Percentiles rank a stretch among this genome's conserved stretches.
Conservation (phyloP, 441 rosid genomes). For the Populus hybrid region DNA sequence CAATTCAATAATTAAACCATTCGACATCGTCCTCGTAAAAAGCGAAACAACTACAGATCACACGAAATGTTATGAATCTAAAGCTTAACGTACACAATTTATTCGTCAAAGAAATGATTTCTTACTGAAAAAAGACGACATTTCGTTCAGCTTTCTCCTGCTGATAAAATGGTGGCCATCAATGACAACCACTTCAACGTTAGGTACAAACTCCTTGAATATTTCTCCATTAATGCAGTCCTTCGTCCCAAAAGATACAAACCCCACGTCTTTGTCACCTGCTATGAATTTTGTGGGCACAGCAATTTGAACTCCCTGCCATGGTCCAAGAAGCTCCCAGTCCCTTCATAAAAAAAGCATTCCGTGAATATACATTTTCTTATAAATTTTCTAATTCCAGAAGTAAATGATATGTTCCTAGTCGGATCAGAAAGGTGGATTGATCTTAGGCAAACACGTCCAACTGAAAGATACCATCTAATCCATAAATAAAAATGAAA, state of each 20-base stretch:
- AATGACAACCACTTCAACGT: slow-evolving; percentile 16
- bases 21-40: background rate
- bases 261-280: slow-evolving; percentile 43
- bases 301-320: slow-evolving; percentile 13
- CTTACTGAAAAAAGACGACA: slow-evolving; percentile 15
- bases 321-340: slow-evolving; percentile 32
- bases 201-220: slow-evolving; percentile 36
- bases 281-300: slow-evolving; percentile 38
- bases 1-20: background rate
- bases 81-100: background rate
- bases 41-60: background rate
- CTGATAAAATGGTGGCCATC: slow-evolving; percentile 51
- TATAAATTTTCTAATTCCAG: background rate
- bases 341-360: slow-evolving; percentile 24
- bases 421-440: too few species aligned
- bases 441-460: too few species aligned
- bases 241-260: slow-evolving; percentile 20
- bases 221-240: slow-evolving; percentile 34
- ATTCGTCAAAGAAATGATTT: background rate
- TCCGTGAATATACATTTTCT: background rate
- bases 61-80: background rate
- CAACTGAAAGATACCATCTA: too few species aligned
- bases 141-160: slow-evolving; percentile 31
- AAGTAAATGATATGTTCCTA: background rate
- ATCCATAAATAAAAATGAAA: too few species aligned